Evolutionary conservation across 2,329 filamentous ascomycete species (phyloP).

Genomic region (Tolypocladium paradoxum): DNA sequence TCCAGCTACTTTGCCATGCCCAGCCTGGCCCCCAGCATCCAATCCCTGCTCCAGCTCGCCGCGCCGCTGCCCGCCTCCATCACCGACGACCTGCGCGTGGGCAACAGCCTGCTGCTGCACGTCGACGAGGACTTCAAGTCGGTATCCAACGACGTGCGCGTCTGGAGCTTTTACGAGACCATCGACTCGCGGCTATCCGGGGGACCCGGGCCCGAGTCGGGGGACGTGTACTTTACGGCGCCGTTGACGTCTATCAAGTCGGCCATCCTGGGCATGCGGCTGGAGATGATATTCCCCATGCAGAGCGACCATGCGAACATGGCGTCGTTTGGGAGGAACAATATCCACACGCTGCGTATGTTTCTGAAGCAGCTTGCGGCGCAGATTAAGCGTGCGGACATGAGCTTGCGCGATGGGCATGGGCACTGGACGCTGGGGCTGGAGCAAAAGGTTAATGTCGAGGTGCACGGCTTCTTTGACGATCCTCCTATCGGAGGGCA

Average conservation of each 20-base stretch:
- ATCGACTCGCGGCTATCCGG: conserved; percentile 46
- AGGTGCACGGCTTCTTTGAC: conserved; percentile 49
- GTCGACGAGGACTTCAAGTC: conserved; percentile 45
- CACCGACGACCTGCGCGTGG: conserved; percentile 38
- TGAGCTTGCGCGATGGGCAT: conserved; percentile 11
- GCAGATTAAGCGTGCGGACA: conserved; percentile 22
- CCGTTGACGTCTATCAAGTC: conserved; percentile 49
- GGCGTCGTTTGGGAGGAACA: conserved; percentile 41
- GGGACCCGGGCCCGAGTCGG: conserved; percentile 4
- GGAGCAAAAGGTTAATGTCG: conserved; percentile 42
- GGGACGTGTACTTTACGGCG: conserved; percentile 46
- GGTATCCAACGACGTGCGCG: conserved; percentile 44
- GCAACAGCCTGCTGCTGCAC: conserved; percentile 34
- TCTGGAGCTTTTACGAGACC: conserved; percentile 55
- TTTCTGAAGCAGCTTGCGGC: conserved; percentile 24
- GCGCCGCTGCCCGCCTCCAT: conserved; percentile 38
- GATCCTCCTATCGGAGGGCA: conserved; percentile 20
- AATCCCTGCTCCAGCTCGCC: conserved; percentile 38
- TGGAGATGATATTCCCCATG: conserved; percentile 40
- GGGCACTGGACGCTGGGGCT: conserved; percentile 36
- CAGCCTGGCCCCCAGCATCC: conserved; percentile 43
- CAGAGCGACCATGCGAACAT: conserved; percentile 45
- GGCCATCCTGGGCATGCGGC: conserved; percentile 36
- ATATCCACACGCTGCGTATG: conserved; percentile 34
- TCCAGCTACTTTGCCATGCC: conserved; percentile 52